Base-by-base conservation (phyloP, 108 stramenopile species). In the Pelagomonas calceolata region DNA sequence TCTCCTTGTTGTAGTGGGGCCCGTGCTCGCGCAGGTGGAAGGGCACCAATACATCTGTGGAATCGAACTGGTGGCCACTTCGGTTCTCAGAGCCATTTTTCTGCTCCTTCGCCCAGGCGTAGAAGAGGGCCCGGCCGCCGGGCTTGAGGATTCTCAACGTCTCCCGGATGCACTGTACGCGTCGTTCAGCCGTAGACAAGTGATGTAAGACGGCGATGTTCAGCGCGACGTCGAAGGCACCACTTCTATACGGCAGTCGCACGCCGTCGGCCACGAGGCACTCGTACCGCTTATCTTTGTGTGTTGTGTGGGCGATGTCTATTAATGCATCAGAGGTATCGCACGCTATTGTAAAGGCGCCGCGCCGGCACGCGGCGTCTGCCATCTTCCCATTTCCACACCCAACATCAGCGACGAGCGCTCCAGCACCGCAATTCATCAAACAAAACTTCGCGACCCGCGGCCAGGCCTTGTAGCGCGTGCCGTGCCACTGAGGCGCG, bases 121-220 rank as follows among this genome's bases (percentile, higher is more conserved):
- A 94, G 36, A 99, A 78, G 69, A 96, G 86, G 46, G 91, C 86
- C 68, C 71, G 68, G 10, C 95, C 96, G 45, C 94, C 94, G 0
- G 78, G 78, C 65, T 87, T 87, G 32, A 96, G 83, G 37, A 97
- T 81, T 29, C 96, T 82, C 34, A 68, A 72, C 68, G 95, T 75
- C 77, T 99, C 98, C 36, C 81, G 68, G 34, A 99, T 76, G 74
- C 91, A 92, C 51, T 86, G 84, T 18, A 91, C 68, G 26, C 98
- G 80, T 68, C 98, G 78, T 64, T 77, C 90, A 46, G 39, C 78
- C 16, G 95, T 95, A 51, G 92, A 91, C 67, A 97, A 70, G 76
- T 99, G 98, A 71, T 99, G 98, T 90, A 99, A 80, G 36, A 99
- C 98, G 35, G 98, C 98, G 71, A 99, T 95, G 83, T 94, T 95